Percentiles rank a stretch among this genome's conserved stretches.
phyloP scores from a whole-genome alignment of 2,329 filamentous ascomycete genomes.

The Aspergillus pseudoterreus region DNA sequence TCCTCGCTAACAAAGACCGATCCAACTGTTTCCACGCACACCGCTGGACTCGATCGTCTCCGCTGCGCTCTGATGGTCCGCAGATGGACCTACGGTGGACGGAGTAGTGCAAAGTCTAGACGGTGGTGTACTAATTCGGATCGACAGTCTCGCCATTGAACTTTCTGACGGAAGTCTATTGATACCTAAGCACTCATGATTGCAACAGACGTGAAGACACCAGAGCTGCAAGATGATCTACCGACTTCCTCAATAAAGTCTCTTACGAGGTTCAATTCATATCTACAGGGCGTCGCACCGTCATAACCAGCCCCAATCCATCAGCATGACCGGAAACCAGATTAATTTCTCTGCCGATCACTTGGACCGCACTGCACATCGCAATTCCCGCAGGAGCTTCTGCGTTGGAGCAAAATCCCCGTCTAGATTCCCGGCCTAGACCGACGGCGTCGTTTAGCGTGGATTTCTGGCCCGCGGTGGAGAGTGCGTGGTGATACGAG shows the following conservation, averaged over 20 bases:
- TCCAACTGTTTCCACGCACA: not conserved
- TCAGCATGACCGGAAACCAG: no score
- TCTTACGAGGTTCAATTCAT: no score
- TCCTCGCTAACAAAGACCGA: not conserved
- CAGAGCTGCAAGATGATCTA: no score
- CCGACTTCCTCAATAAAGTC: no score
- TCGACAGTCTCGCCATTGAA: no score
- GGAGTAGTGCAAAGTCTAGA: not conserved
- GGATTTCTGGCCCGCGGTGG: constrained; percentile 17
- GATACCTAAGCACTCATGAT: no score
- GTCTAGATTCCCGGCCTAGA: constrained; percentile 24
- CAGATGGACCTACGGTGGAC: no score
- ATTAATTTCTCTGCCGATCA: constrained; percentile 2
- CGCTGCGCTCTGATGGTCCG: not conserved
- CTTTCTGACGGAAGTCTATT: no score
- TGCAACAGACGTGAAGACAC: no score
- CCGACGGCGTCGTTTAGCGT: constrained; percentile 20
- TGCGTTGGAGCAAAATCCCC: constrained; percentile 6
- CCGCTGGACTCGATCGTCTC: not conserved
- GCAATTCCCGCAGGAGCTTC: constrained; percentile 12
- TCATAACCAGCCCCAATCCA: no score
- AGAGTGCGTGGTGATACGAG: constrained; percentile 18
- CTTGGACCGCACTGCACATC: constrained; percentile 14
- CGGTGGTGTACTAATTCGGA: no score
- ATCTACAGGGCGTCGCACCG: no score